Conservation (phyloP, 2,329 filamentous ascomycete species). For the Moelleriella libera region DNA sequence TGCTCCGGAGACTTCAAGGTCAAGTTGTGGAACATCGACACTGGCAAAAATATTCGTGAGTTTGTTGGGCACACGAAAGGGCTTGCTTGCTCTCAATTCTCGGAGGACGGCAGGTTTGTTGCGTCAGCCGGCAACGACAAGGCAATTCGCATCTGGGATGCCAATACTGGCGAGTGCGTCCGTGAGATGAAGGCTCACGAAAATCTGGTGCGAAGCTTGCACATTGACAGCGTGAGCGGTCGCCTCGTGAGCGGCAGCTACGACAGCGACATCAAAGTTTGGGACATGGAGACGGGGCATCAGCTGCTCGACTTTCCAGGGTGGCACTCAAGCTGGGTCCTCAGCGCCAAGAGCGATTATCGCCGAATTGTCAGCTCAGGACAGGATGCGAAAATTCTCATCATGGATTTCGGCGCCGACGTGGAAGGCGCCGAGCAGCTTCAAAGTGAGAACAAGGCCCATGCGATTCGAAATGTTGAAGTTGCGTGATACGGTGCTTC, state of each 20-base stretch:
- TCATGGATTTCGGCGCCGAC: conserved; percentile 76
- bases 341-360: conserved; percentile 93
- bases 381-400: conserved; percentile 81
- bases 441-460: conserved; percentile 23
- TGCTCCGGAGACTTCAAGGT: conserved; percentile 89
- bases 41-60: conserved; percentile 77
- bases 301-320: conserved; percentile 76
- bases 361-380: conserved; percentile 87
- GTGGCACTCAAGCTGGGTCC: conserved; percentile 94
- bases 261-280: conserved; percentile 90
- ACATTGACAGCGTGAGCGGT: conserved; percentile 76
- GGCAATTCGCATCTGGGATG: conserved; percentile 91
- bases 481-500: not conserved
- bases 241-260: conserved; percentile 87
- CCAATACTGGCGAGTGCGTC: conserved; percentile 73
- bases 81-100: conserved; percentile 90
- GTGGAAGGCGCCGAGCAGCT: conserved; percentile 44
- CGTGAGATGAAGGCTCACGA: conserved; percentile 71
- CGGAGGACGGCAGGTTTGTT: conserved; percentile 84
- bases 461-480: not conserved
- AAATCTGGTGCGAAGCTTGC: conserved; percentile 75
- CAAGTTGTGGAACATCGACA: conserved; percentile 90
- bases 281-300: conserved; percentile 68
- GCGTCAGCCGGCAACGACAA: conserved; percentile 92
- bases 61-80: conserved; percentile 85